A percentile compares a stretch with the other conserved stretches of the same genome.
Evolutionary conservation across 495 filamentous ascomycete genomes (phyloP).

Genomic region (Penicillium daleae): DNA sequence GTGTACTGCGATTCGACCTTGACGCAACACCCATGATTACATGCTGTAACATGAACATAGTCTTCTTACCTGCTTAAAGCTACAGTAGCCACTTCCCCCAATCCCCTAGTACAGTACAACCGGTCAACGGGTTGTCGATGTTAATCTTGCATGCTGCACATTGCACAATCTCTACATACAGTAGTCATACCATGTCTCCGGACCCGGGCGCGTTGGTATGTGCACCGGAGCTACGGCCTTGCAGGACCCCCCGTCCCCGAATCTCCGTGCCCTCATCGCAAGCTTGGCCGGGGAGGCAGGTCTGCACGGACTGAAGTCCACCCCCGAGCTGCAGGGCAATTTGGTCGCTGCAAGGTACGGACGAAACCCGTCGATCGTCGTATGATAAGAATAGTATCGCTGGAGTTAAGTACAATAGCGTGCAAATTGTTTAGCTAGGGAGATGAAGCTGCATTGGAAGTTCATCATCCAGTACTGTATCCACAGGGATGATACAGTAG

Average conservation of each 20-base stretch:
- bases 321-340: conserved; percentile 30
- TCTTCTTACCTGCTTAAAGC: background rate
- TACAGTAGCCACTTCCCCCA: background rate
- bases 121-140: background rate
- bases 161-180: background rate
- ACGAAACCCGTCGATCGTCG: conserved; percentile 36
- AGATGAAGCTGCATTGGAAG: background rate
- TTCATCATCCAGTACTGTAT: background rate
- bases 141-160: conserved; percentile 1
- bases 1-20: background rate
- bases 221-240: conserved; percentile 4
- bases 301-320: conserved; percentile 29
- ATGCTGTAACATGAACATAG: background rate
- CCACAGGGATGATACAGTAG: background rate
- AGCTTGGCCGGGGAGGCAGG: background rate
- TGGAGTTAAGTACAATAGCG: background rate
- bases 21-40: background rate
- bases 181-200: background rate
- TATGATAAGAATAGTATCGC: background rate
- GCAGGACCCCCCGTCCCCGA: background rate
- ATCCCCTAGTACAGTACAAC: background rate
- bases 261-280: background rate
- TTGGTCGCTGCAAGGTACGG: conserved; percentile 38
- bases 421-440: background rate
- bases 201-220: background rate